These are phyloP conservation scores for Colletotrichum sp. DNA, from an alignment of 2,329 filamentous ascomycete species.

Conservation along the genomic window DNA sequence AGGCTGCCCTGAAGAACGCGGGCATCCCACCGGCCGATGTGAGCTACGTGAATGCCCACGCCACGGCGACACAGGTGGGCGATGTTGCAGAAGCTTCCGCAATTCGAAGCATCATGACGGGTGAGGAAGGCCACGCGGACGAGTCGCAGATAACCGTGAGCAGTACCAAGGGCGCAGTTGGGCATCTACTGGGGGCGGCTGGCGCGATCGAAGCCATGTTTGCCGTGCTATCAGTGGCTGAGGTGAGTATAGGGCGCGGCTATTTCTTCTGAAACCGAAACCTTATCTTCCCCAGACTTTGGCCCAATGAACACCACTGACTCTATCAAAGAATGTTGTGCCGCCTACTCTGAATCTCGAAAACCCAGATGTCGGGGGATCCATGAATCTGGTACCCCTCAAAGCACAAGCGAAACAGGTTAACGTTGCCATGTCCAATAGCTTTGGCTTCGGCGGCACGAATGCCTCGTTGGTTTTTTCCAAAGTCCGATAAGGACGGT, in stretches of 20 bases:
- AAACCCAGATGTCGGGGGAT: slow-evolving; percentile 67
- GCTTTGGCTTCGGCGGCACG: slow-evolving; percentile 96
- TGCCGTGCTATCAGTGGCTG: slow-evolving; percentile 76
- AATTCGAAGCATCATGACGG: slow-evolving; percentile 78
- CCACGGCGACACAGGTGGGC: slow-evolving; percentile 85
- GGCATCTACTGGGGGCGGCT: slow-evolving; percentile 89
- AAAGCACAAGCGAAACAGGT: slow-evolving; percentile 73
- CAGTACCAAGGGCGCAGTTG: slow-evolving; percentile 92
- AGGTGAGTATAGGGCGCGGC: slow-evolving; percentile 61
- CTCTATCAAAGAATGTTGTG: slow-evolving; percentile 65
- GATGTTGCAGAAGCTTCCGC: slow-evolving; percentile 88
- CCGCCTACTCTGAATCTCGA: slow-evolving; percentile 88
- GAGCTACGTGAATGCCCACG: slow-evolving; percentile 95
- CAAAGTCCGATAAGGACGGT: slow-evolving; percentile 3
- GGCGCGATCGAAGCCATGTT: slow-evolving; percentile 92
- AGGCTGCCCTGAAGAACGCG: slow-evolving; percentile 77
- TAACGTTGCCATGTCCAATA: slow-evolving; percentile 84
- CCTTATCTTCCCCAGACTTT: slow-evolving; percentile 8
- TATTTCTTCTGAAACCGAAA: slow-evolving; percentile 13
- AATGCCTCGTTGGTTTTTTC: slow-evolving; percentile 89
- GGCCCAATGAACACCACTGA: neutral
- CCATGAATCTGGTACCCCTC: slow-evolving; percentile 86
- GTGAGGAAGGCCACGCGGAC: slow-evolving; percentile 67
- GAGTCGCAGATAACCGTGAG: slow-evolving; percentile 79
- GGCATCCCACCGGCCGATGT: slow-evolving; percentile 71